Evolutionary conservation across 768 basidiomycete genomes (phyloP), one percentile per base, ranked within the genome.

Genomic region (Piloderma croceum): DNA sequence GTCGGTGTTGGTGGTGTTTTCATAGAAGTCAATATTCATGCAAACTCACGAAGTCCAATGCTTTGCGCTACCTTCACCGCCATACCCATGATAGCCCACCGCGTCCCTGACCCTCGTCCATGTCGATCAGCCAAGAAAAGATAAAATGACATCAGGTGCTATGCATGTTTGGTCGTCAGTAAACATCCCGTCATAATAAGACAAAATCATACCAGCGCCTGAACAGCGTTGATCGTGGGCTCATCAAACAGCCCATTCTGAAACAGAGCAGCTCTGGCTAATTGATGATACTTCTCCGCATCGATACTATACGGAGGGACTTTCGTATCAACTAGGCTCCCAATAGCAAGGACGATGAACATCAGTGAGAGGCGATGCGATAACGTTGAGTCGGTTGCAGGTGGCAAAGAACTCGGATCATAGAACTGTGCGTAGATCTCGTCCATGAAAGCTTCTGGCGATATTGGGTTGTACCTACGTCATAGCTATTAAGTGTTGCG

Each of bases 81-180:
- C 36, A 82, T 68, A 12, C 81, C 81, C 68, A 82, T 81, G 38
- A 79, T 72, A 5, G 74, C 74, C 79, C 79, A 83, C 27, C 81
- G 70, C 23, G 76, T 70, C 10, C 79, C 78, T 51, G 79, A 77
- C 51, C 68, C 73, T 23, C 74, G 76, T 11, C 80, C 81, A 59
- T 83, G 78, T 45, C 81, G 71, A 60, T 83, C 81, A 42, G 73
- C 70, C 38, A 83, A 65, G 61, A 82, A 83, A 24, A 83, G 67
- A 52, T 81, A 83, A 52, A 72, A 81, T 7, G 79, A 73, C 80
- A 83, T 83, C 44, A 83, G 64, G 55, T 73, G 79, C 81, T 83
- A 45, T 22, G 42, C 29, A 38, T 15, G 63, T 68, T 39, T 62
- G 64, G 45, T 71, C 65, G 29, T 13, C 17, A n/a, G n/a, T n/a